Base-by-base conservation (phyloP, 768 basidiomycete genomes). In the Stropharia rugosoannulata region DNA sequence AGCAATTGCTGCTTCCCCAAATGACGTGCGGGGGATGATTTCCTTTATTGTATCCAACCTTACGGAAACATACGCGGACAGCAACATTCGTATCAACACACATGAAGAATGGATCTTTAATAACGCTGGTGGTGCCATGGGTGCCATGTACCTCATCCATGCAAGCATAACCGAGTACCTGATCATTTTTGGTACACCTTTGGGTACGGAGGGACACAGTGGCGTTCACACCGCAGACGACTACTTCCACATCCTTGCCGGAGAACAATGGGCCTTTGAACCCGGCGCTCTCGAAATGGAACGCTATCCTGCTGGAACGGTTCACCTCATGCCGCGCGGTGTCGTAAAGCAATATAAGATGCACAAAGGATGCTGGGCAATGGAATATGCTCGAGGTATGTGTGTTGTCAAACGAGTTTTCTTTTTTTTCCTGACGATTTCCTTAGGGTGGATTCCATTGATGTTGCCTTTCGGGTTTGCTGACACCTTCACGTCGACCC, bases 81-180 rank as follows among this genome's bases (percentile, higher is more conserved):
- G 76, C 29, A 59, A 75, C n/a, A 78, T 85, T 40, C 74, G 72
- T 16, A 54, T 91, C 59, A 83, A 85, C 67, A 60, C 83, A 48
- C 64, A 88, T 74, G 67, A 80, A 18, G 95, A 98, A 65, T 98
- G 96, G 96, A 83, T 97, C 22, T 90, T 96, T 73, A 98, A 86
- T 77, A 98, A 98, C 64, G 95, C 96, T 0, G 97, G 95, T 10
- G 97, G 97, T 57, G 95, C 95, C 0, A 98, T 96, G 95, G 95
- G 95, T 41, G 88, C 88, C 35, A 98, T 99, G 96, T 97, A 95
- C 70, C 81, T 98, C 73, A 92, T 98, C 60, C 97, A 98, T 65
- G 93, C 96, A 15, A 89, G 86, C 73, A 87, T 99, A 64, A 98
- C 96, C 9, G 97, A 99, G 76, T 99, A 96, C 75, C 82, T 93